Conservation (phyloP, 2,329 filamentous ascomycete genomes). For the Alternaria tenuissima region DNA sequence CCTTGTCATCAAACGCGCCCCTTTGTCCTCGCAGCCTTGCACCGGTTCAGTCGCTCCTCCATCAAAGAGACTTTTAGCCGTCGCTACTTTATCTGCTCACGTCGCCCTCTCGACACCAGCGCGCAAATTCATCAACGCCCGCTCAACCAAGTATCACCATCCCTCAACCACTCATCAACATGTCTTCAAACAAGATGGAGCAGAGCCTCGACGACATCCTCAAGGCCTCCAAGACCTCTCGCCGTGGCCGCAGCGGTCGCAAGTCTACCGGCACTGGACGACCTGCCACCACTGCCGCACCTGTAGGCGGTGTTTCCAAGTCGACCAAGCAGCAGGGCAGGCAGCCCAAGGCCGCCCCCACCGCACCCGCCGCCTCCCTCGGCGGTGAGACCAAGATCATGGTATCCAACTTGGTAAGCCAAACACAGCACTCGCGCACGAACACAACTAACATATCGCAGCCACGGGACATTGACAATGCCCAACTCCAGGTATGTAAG, state of each 20-base stretch:
- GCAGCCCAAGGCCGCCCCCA: slow-evolving; percentile 67
- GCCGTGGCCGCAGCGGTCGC: slow-evolving; percentile 58
- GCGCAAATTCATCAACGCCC: slow-evolving; percentile 20
- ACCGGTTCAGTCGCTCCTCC: slow-evolving; percentile 17
- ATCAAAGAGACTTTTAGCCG: slow-evolving; percentile 16
- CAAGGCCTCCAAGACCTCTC: slow-evolving; percentile 67
- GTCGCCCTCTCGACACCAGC: slow-evolving; percentile 20
- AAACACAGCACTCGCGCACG: background rate
- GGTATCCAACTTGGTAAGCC: slow-evolving; percentile 94
- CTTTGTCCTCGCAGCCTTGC: slow-evolving; percentile 18
- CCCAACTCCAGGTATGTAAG: slow-evolving; percentile 99
- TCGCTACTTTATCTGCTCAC: slow-evolving; percentile 16
- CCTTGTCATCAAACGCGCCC: slow-evolving; percentile 29
- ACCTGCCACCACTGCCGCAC: slow-evolving; percentile 68
- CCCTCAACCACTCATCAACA: slow-evolving; percentile 29
- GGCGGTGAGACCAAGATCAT: slow-evolving; percentile 92
- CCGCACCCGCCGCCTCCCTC: slow-evolving; percentile 67
- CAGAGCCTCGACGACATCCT: slow-evolving; percentile 98
- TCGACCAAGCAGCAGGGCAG: slow-evolving; percentile 66
- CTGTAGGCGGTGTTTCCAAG: slow-evolving; percentile 88
- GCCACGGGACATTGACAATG: slow-evolving; percentile 96
- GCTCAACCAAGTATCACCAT: slow-evolving; percentile 23
- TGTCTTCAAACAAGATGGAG: slow-evolving; percentile 78
- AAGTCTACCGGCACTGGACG: slow-evolving; percentile 51
- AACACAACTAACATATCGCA: slow-evolving; percentile 62